phyloP scores from a whole-genome alignment of 192 early-diverging fungal species.

The Paraglomus occultum region DNA sequence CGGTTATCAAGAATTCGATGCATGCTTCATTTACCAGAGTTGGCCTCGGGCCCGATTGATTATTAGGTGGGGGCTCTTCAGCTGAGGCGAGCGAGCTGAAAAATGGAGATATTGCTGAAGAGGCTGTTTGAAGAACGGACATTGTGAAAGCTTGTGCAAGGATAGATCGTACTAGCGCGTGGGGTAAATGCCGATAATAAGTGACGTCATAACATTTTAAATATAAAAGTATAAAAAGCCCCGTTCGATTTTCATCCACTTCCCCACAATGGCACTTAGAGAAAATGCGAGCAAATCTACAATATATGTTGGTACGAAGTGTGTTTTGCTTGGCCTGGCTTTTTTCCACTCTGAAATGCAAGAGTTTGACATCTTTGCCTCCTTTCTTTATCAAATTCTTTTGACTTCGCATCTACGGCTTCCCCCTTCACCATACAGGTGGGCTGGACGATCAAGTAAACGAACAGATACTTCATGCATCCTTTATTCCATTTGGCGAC shows the following conservation, averaged over 20 bases:
- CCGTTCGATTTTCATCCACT: not conserved
- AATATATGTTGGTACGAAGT: conserved; percentile 43
- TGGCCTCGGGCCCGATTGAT: not conserved
- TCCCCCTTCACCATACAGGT: conserved; percentile 42
- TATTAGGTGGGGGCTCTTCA: not conserved
- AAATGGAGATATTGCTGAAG: conserved; percentile 27
- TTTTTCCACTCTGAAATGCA: not conserved
- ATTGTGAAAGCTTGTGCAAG: not conserved
- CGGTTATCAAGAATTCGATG: conserved; percentile 72
- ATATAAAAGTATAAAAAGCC: no score
- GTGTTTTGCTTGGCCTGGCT: not conserved
- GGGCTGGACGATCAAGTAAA: conserved; percentile 82
- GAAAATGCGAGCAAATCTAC: conserved; percentile 40
- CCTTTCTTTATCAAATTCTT: not conserved
- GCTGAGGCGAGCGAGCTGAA: conserved; percentile 17
- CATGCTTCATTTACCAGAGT: conserved; percentile 62
- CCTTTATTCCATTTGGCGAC: conserved; percentile 97
- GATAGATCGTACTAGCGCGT: no score
- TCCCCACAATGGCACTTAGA: conserved; percentile 10
- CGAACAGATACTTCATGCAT: conserved; percentile 74
- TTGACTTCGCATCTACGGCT: not conserved
- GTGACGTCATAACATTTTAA: no score
- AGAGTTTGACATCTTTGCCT: not conserved
- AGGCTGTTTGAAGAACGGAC: conserved; percentile 28
- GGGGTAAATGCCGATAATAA: no score